A percentile compares a stretch with the other conserved stretches of the same genome.
phyloP scores from a whole-genome alignment of 192 early-diverging fungal species.

The Backusella macrospora region DNA sequence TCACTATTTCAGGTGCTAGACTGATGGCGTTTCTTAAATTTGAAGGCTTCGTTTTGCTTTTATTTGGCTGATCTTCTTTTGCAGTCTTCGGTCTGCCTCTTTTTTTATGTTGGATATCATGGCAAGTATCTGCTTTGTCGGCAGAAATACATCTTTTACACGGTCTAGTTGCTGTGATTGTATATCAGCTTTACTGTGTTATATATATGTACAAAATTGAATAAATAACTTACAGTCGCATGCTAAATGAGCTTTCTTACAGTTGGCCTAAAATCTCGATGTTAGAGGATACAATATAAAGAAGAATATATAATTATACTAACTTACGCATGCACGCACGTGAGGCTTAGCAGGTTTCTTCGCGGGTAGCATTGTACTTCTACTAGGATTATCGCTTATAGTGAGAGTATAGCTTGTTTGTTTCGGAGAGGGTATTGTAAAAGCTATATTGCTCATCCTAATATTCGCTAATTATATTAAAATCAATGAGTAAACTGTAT shows the following conservation, averaged over 20 bases:
- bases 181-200: neutral
- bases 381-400: neutral
- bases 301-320: neutral
- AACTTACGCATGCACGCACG: conserved; percentile 79
- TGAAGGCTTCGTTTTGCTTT: conserved; percentile 52
- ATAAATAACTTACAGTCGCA: conserved; percentile 70
- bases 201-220: neutral
- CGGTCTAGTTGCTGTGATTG: conserved; percentile 40
- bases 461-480: neutral
- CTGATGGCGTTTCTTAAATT: conserved; percentile 30
- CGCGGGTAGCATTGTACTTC: neutral
- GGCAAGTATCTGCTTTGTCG: conserved; percentile 75
- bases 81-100: conserved; percentile 67
- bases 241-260: conserved; percentile 83
- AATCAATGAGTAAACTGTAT: neutral
- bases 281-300: neutral
- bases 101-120: conserved; percentile 89
- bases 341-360: conserved; percentile 64
- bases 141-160: conserved; percentile 78
- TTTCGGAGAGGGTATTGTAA: conserved; percentile 3
- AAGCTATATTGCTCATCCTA: neutral
- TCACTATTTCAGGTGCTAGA: neutral
- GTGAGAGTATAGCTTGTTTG: neutral
- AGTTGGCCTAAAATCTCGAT: conserved; percentile 52
- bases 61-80: conserved; percentile 78